Evolutionary conservation across 768 basidiomycete genomes (phyloP).

Genomic region (Dendrothele bispora): DNA sequence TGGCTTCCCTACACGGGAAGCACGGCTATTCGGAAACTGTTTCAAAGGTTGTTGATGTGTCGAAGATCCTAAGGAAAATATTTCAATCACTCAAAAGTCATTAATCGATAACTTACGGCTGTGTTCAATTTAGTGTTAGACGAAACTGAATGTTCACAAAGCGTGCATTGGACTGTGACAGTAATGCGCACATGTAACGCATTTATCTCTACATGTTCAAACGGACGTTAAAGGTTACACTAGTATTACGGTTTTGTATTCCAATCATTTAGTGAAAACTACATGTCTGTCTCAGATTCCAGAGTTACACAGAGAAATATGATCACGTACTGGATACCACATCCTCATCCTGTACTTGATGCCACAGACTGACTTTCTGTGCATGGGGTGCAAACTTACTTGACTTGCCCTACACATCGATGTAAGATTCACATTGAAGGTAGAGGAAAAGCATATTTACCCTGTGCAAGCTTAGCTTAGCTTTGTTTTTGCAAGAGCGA

Average conservation of each 20-base stretch:
- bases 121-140: too few relatives aligned
- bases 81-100: too few relatives aligned
- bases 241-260: not conserved
- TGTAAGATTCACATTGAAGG: conserved; percentile 10
- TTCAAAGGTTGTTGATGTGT: too few relatives aligned
- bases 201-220: too few relatives aligned
- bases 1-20: too few relatives aligned
- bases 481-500: not conserved
- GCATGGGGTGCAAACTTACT: conserved; percentile 93
- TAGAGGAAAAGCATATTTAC: conserved; percentile 15
- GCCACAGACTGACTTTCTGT: conserved; percentile 86
- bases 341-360: conserved; percentile 85
- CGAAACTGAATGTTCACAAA: too few relatives aligned
- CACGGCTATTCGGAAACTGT: too few relatives aligned
- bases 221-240: too few relatives aligned
- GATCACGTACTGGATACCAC: conserved; percentile 78
- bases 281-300: not conserved
- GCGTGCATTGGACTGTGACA: too few relatives aligned
- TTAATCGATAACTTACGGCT: too few relatives aligned
- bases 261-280: conserved; percentile 31
- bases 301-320: not conserved
- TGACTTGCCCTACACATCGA: conserved; percentile 70
- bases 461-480: conserved; percentile 17
- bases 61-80: too few relatives aligned
- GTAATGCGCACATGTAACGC: too few relatives aligned